Evolutionary conservation across 805 yeast genomes (phyloP).

Genomic region (Schwanniomyces sp.): DNA sequence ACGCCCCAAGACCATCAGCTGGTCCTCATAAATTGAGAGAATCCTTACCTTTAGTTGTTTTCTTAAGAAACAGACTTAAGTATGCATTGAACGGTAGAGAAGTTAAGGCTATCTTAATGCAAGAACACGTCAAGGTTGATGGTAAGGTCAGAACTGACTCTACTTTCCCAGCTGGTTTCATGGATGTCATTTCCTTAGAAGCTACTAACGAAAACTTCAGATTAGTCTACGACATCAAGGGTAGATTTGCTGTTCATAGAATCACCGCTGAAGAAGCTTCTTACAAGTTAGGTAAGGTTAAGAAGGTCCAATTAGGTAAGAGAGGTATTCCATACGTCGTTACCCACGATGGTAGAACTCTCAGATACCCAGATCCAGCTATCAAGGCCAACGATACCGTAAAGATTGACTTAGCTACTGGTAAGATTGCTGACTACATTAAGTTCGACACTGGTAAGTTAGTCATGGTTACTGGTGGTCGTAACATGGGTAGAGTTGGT

Average conservation of each 20-base stretch:
- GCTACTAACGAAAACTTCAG: slow-evolving; percentile 99
- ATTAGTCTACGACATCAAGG: slow-evolving; percentile 96
- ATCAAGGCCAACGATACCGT: slow-evolving; percentile 98
- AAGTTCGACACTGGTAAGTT: slow-evolving; percentile 41
- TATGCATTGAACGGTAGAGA: slow-evolving; percentile 99
- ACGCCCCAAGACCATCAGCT: slow-evolving; percentile 99
- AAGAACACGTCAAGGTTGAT: slow-evolving; percentile 97
- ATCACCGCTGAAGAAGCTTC: slow-evolving; percentile 98
- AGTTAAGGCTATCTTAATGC: slow-evolving; percentile 97
- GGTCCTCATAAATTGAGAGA: slow-evolving; percentile 99
- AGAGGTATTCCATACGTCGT: slow-evolving; percentile 97
- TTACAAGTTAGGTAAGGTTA: slow-evolving; percentile 97
- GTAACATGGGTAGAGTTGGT: slow-evolving; percentile 45
- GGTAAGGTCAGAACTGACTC: slow-evolving; percentile 99
- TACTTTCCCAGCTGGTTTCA: slow-evolving; percentile 99
- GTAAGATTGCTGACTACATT: slow-evolving; percentile 69
- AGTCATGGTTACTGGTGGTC: slow-evolving; percentile 45
- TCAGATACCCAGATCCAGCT: slow-evolving; percentile 98
- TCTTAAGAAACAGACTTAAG: slow-evolving; percentile 98
- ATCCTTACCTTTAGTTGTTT: slow-evolving; percentile 94
- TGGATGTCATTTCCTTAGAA: slow-evolving; percentile 96
- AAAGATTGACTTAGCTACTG: slow-evolving; percentile 93
- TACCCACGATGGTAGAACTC: slow-evolving; percentile 99
- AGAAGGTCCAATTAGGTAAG: slow-evolving; percentile 98
- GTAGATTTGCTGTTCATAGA: slow-evolving; percentile 99